Conservation (phyloP, 2,329 filamentous ascomycete species). For the Myriosclerotinia duriaeana region DNA sequence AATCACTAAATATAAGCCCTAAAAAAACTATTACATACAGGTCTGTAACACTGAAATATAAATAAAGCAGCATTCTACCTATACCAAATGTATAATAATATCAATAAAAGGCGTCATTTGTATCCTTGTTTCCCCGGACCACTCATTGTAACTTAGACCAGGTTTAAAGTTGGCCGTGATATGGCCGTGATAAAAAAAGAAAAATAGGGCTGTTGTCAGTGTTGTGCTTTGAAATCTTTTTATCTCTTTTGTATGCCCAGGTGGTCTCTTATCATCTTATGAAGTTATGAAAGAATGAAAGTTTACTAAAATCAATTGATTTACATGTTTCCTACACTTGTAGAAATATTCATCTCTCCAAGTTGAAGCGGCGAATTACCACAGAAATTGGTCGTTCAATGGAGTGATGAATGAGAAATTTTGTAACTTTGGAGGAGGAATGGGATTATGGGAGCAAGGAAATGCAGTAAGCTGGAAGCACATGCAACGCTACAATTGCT, state of each 20-base stretch:
- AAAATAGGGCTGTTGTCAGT: conserved; percentile 9
- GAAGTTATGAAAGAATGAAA: no score
- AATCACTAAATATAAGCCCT: background rate
- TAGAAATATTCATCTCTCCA: background rate
- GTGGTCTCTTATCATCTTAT: no score
- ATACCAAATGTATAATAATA: conserved; percentile 1
- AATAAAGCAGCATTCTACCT: conserved; percentile 16
- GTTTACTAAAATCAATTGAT: background rate
- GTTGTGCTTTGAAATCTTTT: background rate
- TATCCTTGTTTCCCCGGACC: conserved; percentile 23
- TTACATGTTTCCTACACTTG: background rate
- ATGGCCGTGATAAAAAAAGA: conserved; percentile 2
- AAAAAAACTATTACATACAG: background rate
- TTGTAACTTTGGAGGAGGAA: background rate
- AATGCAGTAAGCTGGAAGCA: conserved; percentile 16
- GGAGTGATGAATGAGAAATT: background rate
- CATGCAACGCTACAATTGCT: conserved; percentile 10
- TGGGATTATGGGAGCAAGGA: conserved; percentile 10
- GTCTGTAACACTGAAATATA: background rate
- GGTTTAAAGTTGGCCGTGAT: no score
- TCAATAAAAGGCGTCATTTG: conserved; percentile 5
- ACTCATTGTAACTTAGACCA: conserved; percentile 1
- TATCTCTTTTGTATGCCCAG: no score
- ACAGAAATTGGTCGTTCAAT: background rate
- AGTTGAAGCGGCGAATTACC: conserved; percentile 2